These are phyloP conservation scores for cucumber (Cucumis sativus) DNA, from an alignment of 306 rosid genomes.

Conservation along the genomic window DNA sequence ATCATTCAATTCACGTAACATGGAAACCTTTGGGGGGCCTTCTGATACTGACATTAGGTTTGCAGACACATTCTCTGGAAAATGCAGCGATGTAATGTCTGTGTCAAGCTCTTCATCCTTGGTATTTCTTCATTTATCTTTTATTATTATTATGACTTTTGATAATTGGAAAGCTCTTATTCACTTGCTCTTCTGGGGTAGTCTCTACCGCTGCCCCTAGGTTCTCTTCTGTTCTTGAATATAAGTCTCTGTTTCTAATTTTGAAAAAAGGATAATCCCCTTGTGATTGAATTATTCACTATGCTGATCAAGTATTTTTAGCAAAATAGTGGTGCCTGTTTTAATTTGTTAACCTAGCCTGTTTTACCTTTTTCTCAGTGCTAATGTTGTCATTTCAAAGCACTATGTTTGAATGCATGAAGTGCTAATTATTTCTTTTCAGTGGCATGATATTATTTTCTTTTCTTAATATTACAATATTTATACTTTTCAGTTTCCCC, in stretches of 20 bases:
- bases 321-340: not conserved
- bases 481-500: not conserved
- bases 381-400: not conserved
- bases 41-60: conserved; percentile 29
- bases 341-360: not conserved
- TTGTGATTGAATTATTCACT: not conserved
- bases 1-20: conserved; percentile 44
- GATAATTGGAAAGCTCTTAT: too few relatives aligned
- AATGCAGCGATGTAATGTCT: conserved; percentile 37
- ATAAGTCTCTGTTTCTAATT: too few relatives aligned
- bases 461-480: not conserved
- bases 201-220: not conserved
- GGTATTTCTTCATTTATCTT: conserved; percentile 29
- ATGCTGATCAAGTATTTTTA: not conserved
- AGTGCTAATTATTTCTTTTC: not conserved
- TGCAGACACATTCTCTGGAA: conserved; percentile 32
- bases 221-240: too few relatives aligned
- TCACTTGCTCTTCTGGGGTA: too few relatives aligned
- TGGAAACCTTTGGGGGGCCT: conserved; percentile 61
- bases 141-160: too few relatives aligned
- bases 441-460: not conserved
- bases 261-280: too few relatives aligned
- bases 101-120: conserved; percentile 31
- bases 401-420: not conserved
- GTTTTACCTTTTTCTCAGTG: not conserved